Evolutionary conservation across 495 filamentous ascomycete species (phyloP), one percentile per base, ranked within the genome.

Genomic region (Neurospora tetrasperma): DNA sequence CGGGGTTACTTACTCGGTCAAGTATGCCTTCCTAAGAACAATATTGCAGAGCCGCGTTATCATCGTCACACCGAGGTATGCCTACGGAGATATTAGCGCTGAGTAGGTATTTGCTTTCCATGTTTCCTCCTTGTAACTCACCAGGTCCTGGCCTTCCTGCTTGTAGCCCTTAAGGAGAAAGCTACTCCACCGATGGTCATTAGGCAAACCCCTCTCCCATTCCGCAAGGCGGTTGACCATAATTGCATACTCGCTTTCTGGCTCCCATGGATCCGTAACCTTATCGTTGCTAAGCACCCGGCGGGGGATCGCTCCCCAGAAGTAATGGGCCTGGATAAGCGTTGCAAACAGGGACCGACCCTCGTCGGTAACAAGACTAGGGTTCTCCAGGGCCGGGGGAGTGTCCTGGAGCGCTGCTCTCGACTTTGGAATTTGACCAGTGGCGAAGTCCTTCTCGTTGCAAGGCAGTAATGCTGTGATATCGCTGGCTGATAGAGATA

Each of bases 331-430:
- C 71, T 87, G 85, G 73, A 87, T 86, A 11, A 86, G 78, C 0
- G 84, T 80, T 9, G 85, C 85, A 74, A 87, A 86, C 3, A 87
- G 72, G 6, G 85, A 85, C 41, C 84, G 75, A 20, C 82, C 79
- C 46, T 78, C 75, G 18, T 82, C 79, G 38, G 76, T 76, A 42
- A 81, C 77, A 9, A 86, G 82, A 11, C 72, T 75, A 0, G 85
- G 83, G n/a, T 86, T 79, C 40, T 79, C 78, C 20, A 83, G 70
- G 5, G 84, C 85, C 1, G 85, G 84, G 1, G 81, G 82, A 2
- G 85, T 87, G 43, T 82, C 84, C 31, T 85, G 82, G 10, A 87
- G 84, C 9, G 84, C 85, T n/a, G 85, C 85, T 27, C 85, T 84
- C 11, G 79, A 82, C 40, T 80, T 76, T 6, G 85, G 84, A 20